Base-by-base conservation (phyloP, 1,284 basidiomycete genomes). In the Tylopilus orsonianus region DNA sequence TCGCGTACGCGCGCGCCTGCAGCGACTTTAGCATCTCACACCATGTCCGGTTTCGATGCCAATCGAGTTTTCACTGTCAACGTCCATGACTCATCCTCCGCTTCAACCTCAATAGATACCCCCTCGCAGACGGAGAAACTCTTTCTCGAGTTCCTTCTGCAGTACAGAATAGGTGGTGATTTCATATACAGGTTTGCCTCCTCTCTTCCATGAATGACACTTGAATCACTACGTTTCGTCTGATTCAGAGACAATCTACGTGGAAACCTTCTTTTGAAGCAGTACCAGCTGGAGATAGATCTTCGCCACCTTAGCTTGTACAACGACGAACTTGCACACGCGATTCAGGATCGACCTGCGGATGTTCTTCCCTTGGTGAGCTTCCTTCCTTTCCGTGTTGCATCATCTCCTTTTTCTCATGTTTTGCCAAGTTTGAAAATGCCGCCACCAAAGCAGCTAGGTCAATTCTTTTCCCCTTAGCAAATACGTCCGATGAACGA, bases 261-360 rank as follows among this genome's bases (percentile, higher is more conserved):
- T 18, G 90, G 86, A 39, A 97, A 95, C 61, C 71, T 98, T 32
- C 78, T 99, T 13, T 72, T 97, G 51, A 95, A 94, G 67, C 91
- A 95, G 57, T 86, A 95, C 62, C 81, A 93, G 16, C 80, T 99
- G 19, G 95, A 99, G 62, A 87, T 99, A 18, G 92, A 97, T 67
- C 79, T 99, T 56, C 82, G 87, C 41, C 93, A 99, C 71, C 71
- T 99, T 38, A 83, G 87, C 55, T 77, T 96, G 19, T 99, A 88
- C 77, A 94, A 95, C 62, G 93, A 97, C 59, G 91, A 96, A 63
- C 77, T 99, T 16, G 93, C 93, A 1, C 92, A 96, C 66, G 82
- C 83, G 22, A 85, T 98, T 46, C 90, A 97, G 61, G 90, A 95
- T 57, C 77, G 79, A 56, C 97, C 97, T 2, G 84, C 87, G 18